Conservation (phyloP, 495 filamentous ascomycete genomes). For the Daldinia concentrica region DNA sequence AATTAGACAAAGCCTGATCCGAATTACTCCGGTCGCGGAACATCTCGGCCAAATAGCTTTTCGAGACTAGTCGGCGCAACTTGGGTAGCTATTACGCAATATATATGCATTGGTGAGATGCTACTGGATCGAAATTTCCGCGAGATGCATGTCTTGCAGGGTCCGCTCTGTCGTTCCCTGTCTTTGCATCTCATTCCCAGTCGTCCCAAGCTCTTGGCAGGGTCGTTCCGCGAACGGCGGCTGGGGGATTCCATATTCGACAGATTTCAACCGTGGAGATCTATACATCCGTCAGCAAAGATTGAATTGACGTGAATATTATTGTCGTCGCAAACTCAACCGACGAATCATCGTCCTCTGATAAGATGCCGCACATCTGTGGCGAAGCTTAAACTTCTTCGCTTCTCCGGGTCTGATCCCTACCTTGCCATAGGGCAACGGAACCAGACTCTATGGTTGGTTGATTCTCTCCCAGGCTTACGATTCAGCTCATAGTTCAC, state of each 20-base stretch:
- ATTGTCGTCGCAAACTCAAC: conserved; percentile 40
- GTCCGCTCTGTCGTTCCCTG: conserved; percentile 22
- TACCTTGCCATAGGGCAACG: conserved; percentile 28
- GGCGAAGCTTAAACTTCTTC: conserved; percentile 34
- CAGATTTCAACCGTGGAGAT: conserved; percentile 14
- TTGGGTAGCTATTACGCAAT: conserved; percentile 37
- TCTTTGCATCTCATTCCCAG: neutral
- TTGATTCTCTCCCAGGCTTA: conserved; percentile 22
- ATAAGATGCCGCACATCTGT: conserved; percentile 42
- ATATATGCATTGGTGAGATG: conserved; percentile 22
- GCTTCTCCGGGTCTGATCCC: conserved; percentile 34
- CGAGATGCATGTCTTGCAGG: conserved; percentile 37
- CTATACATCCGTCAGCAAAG: neutral
- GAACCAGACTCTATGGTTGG: conserved; percentile 19
- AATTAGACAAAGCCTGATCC: conserved; percentile 2
- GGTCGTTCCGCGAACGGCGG: conserved; percentile 39
- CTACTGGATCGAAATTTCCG: conserved; percentile 22
- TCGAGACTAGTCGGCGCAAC: conserved; percentile 13
- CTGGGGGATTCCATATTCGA: conserved; percentile 4
- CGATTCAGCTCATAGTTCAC: conserved; percentile 30
- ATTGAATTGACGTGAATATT: conserved; percentile 39
- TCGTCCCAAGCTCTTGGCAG: conserved; percentile 31
- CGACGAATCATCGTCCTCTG: conserved; percentile 32
- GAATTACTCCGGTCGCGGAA: conserved; percentile 34
- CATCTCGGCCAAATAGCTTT: conserved; percentile 16